Conservation (phyloP, 2,329 filamentous ascomycete genomes). For the Aspergillus pseudoviridinutans region DNA sequence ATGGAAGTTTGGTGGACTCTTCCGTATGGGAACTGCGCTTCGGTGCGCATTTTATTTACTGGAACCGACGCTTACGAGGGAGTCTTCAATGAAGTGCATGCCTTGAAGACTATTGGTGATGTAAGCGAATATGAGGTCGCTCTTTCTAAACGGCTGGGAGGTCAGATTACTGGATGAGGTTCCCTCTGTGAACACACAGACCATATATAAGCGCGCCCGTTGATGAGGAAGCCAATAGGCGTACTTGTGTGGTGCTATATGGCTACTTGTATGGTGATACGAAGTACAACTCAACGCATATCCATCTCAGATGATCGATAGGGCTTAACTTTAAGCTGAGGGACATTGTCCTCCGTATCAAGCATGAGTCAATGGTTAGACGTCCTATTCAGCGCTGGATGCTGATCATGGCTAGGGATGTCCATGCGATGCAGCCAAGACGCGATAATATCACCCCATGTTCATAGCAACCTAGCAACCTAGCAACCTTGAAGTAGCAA, state of each 20-base stretch:
- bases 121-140: too few relatives aligned
- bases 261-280: not conserved
- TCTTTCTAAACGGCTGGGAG: too few relatives aligned
- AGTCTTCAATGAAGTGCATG: too few relatives aligned
- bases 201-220: not conserved
- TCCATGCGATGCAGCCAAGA: not conserved
- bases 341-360: not conserved
- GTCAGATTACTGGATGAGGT: not conserved
- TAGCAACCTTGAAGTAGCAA: not conserved
- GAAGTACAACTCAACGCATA: not conserved
- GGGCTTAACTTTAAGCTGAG: not conserved
- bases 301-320: not conserved
- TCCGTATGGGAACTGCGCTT: not conserved
- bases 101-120: too few relatives aligned
- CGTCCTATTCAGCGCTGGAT: too few relatives aligned
- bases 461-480: not conserved
- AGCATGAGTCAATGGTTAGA: not conserved
- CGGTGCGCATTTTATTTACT: too few relatives aligned
- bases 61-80: too few relatives aligned
- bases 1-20: not conserved
- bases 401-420: not conserved
- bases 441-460: not conserved
- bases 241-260: not conserved
- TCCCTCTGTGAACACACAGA: not conserved
- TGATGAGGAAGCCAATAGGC: not conserved